A percentile compares a stretch with the other conserved stretches of the same genome.
Conservation (phyloP, 208 protist genomes). For the Leishmania lainsoni region DNA sequence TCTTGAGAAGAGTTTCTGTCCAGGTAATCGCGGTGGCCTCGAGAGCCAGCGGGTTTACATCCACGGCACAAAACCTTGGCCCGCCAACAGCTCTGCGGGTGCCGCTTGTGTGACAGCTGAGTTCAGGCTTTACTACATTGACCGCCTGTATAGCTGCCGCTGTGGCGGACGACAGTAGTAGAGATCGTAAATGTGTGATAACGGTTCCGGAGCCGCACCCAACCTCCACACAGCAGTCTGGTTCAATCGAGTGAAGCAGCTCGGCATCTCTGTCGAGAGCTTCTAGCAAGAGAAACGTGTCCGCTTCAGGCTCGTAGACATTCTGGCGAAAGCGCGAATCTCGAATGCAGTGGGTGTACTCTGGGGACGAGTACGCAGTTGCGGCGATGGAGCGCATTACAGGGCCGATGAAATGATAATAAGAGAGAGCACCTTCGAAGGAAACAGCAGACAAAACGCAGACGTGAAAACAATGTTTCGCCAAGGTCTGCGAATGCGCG, state of each 20-base stretch:
- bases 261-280: slow-evolving; percentile 64
- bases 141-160: not conserved
- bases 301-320: slow-evolving; percentile 91
- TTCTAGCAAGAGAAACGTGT: slow-evolving; percentile 88
- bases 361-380: slow-evolving; percentile 55
- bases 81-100: slow-evolving; percentile 5
- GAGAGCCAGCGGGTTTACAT: slow-evolving; percentile 85
- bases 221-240: slow-evolving; percentile 73
- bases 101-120: not conserved
- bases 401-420: not conserved
- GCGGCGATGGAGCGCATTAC: not conserved
- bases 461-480: not conserved
- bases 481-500: not conserved
- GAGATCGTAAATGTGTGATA: slow-evolving; percentile 69
- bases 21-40: slow-evolving; percentile 80
- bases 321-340: slow-evolving; percentile 63
- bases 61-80: slow-evolving; percentile 57
- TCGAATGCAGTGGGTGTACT: slow-evolving; percentile 86
- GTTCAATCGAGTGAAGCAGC: slow-evolving; percentile 37
- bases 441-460: not conserved
- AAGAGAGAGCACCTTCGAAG: not conserved
- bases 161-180: slow-evolving; percentile 24
- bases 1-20: slow-evolving; percentile 45
- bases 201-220: slow-evolving; percentile 86
- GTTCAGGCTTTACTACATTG: not conserved